These are phyloP conservation scores for Coemansia sp. DNA, from an alignment of 192 early-diverging fungal genomes.

Conservation along the genomic window DNA sequence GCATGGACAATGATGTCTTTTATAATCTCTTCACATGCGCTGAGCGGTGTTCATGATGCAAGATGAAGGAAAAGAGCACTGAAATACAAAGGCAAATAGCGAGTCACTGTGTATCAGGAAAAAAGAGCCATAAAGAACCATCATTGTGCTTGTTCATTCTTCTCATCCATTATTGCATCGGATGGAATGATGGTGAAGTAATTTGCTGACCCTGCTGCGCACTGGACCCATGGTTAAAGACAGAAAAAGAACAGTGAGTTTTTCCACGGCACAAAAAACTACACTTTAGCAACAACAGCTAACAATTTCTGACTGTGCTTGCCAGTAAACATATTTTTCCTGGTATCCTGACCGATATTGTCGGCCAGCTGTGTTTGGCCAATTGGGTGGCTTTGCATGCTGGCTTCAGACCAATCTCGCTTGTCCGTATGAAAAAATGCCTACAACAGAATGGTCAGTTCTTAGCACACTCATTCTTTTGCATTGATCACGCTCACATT, in stretches of 20 bases:
- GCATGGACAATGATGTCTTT: conserved; percentile 11
- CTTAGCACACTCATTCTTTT: not conserved
- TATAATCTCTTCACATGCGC: not conserved
- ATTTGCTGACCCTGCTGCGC: not conserved
- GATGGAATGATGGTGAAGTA: too few species aligned
- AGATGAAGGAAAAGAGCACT: not conserved
- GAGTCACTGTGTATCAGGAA: not conserved
- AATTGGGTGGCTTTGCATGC: not conserved
- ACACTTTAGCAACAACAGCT: not conserved
- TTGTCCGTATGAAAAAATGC: not conserved
- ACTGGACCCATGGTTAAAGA: not conserved
- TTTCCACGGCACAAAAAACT: not conserved
- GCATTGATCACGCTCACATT: not conserved
- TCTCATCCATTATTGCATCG: not conserved
- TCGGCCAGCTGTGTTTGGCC: not conserved
- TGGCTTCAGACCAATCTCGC: not conserved
- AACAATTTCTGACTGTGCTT: not conserved
- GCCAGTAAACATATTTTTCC: not conserved
- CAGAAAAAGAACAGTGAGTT: not conserved
- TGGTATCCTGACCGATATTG: too few species aligned
- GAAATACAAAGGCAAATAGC: conserved; percentile 4
- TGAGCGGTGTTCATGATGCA: conserved; percentile 7
- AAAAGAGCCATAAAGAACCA: not conserved
- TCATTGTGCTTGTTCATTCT: not conserved
- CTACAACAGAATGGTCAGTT: not conserved